Evolutionary conservation across 2,329 filamentous ascomycete genomes (phyloP), one percentile per base, ranked within the genome.

Genomic region (Fusarium transvaalense): DNA sequence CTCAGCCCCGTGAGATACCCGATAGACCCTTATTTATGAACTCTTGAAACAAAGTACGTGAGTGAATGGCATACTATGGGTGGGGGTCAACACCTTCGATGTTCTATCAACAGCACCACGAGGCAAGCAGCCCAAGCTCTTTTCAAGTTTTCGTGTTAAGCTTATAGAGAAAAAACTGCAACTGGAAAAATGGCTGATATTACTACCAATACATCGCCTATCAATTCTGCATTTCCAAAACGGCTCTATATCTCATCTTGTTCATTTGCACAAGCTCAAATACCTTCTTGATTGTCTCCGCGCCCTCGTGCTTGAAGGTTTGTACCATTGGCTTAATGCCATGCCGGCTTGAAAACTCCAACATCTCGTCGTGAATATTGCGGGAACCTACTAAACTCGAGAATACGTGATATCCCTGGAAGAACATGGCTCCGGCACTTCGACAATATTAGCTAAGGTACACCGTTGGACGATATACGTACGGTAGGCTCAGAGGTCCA

Each of bases 211-310:
- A 39, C 21, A 10, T 39, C 15, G 39, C 14, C 15, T 14, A 14
- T 9, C 23, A 51, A 3, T 27, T 4, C 0, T n/a, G 23, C 19
- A 61, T 61, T 2, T 61, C 32, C 5, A 61, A 14, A 6, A 61
- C 58, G 43, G 58, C 58, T 10, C 58, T 53, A 3, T 61, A 61
- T 12, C 56, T 25, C 56, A 61, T 61, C n/a, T 61, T 61, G 2
- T 61, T 61, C 27, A 34, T 13, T 12, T 53, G 27, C 0, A 61
- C 6, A 3, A 61, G 12, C 1, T 34, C 31, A 12, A 61, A 61
- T 1, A 61, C 38, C 1, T 43, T 14, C 1, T 45, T 52, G 32
- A 61, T 61, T 6, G 25, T 61, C 9, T 34, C 25, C 12, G n/a
- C 43, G 5, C 58, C 58, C 12, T 53, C 27, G 17, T 61, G 58